phyloP scores from a whole-genome alignment of 179 eudicot species.

The Spergularia azorica region DNA sequence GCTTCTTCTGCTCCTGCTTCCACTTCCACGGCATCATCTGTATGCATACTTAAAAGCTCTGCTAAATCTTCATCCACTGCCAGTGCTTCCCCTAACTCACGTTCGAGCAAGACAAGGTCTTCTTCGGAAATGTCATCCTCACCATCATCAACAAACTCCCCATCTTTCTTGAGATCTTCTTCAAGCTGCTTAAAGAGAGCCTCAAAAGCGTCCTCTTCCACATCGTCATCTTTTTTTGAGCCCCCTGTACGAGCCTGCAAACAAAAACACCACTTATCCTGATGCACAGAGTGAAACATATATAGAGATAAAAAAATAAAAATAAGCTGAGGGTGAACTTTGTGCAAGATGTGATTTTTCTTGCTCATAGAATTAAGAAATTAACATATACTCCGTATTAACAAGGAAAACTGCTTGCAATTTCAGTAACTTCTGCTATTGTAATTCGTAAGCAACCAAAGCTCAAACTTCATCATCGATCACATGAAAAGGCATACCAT shows the following conservation, averaged over 20 bases:
- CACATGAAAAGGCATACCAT: too few species aligned
- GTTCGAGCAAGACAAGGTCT: conserved; percentile 80
- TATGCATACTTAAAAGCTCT: conserved; percentile 39
- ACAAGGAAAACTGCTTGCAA: too few species aligned
- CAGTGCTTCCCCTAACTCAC: conserved; percentile 78
- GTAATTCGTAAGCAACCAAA: too few species aligned
- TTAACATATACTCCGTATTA: too few species aligned
- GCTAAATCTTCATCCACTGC: conserved; percentile 64
- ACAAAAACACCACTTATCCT: background rate
- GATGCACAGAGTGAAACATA: background rate
- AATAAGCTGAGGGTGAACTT: background rate
- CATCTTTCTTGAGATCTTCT: conserved; percentile 81
- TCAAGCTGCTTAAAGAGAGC: conserved; percentile 88
- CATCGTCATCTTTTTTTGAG: conserved; percentile 42
- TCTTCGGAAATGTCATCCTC: conserved; percentile 81
- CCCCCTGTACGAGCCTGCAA: conserved; percentile 39
- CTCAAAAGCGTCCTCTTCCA: conserved; percentile 80
- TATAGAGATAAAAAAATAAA: too few species aligned
- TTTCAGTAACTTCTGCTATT: conserved; percentile 1
- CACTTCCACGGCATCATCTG: conserved; percentile 31
- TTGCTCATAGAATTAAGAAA: too few species aligned
- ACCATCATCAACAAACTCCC: conserved; percentile 42
- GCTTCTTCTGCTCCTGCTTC: conserved; percentile 30
- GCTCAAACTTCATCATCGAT: too few species aligned
- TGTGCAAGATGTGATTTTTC: background rate